These are phyloP conservation scores for Camellia japonica DNA, from an alignment of 148 eudicot species.

Conservation along the genomic window DNA sequence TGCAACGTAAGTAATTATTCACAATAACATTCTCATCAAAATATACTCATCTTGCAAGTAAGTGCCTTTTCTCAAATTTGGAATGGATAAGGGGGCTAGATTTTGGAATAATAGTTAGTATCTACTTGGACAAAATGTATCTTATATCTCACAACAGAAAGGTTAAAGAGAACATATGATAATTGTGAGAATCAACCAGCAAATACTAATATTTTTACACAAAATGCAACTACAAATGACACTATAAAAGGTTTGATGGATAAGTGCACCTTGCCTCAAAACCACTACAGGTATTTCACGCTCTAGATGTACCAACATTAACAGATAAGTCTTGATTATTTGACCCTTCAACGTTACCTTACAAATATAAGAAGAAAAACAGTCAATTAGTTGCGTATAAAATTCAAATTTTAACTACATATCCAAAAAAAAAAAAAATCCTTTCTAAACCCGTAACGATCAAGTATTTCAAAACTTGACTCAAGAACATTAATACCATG, in stretches of 20 bases:
- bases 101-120: neutral
- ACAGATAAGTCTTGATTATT: conserved; percentile 21
- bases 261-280: conserved; percentile 69
- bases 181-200: neutral
- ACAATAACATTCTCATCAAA: neutral
- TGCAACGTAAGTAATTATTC: neutral
- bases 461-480: neutral
- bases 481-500: neutral
- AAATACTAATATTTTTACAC: neutral
- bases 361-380: neutral
- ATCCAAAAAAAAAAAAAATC: neutral
- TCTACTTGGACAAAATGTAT: neutral
- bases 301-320: conserved; percentile 36
- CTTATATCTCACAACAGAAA: neutral
- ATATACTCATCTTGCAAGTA: neutral
- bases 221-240: neutral
- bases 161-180: neutral
- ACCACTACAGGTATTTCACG: conserved; percentile 45
- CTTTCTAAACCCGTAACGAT: neutral
- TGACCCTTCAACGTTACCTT: conserved; percentile 25
- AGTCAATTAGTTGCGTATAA: too few species aligned
- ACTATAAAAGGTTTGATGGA: conserved; percentile 52
- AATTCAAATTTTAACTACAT: too few species aligned
- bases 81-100: neutral
- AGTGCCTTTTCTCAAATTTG: neutral